phyloP scores from a whole-genome alignment of 2,329 filamentous ascomycete species.

The Rhinocladiella similis region DNA sequence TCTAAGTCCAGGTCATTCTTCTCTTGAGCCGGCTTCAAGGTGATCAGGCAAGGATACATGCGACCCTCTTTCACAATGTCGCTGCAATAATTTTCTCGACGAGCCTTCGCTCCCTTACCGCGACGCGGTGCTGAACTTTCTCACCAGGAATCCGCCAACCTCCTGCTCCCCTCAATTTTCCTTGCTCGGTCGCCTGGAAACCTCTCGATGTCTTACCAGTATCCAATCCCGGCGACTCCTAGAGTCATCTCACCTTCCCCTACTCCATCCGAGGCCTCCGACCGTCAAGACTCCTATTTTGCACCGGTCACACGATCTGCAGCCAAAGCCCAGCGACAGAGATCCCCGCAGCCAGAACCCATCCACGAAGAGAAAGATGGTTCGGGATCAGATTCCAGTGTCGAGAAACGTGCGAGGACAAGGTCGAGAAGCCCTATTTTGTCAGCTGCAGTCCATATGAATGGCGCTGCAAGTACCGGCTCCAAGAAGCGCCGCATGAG shows the following conservation, averaged over 20 bases:
- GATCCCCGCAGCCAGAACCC: constrained; percentile 53
- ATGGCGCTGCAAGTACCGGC: constrained; percentile 18
- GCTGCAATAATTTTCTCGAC: background rate
- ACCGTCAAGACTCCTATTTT: constrained; percentile 62
- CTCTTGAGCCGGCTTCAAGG: background rate
- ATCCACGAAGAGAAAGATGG: constrained; percentile 59
- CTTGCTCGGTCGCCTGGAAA: background rate
- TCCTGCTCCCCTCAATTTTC: background rate
- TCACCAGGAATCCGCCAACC: background rate
- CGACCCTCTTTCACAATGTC: background rate
- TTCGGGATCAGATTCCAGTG: constrained; percentile 55
- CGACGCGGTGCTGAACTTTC: background rate
- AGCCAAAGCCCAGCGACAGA: constrained; percentile 50
- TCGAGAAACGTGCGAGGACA: constrained; percentile 62
- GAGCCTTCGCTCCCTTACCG: background rate
- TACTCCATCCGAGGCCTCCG: constrained; percentile 62
- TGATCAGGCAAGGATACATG: background rate
- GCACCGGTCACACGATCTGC: constrained; percentile 77
- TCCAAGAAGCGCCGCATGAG: constrained; percentile 49
- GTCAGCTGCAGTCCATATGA: constrained; percentile 33
- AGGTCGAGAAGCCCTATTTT: constrained; percentile 69
- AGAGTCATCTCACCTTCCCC: constrained; percentile 89
- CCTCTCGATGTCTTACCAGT: constrained; percentile 46
- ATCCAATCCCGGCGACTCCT: constrained; percentile 72
- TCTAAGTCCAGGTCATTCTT: background rate